These are phyloP conservation scores for Westerdykella aurantiaca DNA, from an alignment of 2,329 filamentous ascomycete genomes.

Conservation along the genomic window DNA sequence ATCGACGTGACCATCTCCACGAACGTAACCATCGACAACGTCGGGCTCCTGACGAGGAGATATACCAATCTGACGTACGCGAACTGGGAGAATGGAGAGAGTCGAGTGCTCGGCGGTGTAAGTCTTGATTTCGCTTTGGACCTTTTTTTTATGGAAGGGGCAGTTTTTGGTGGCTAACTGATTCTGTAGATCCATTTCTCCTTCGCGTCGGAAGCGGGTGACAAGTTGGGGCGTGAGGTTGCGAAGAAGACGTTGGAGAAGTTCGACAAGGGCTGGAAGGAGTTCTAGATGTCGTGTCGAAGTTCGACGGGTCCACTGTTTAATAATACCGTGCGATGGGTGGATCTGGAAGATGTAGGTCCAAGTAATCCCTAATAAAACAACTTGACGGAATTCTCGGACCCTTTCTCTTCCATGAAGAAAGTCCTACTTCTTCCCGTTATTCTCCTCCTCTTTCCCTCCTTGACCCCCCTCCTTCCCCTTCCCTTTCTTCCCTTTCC, in stretches of 20 bases:
- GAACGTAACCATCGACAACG: constrained; percentile 21
- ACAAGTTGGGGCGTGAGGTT: constrained; percentile 11
- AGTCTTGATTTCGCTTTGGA: constrained; percentile 1
- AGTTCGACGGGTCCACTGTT: background rate
- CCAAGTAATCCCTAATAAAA: too few relatives aligned
- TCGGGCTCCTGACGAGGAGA: constrained; percentile 18
- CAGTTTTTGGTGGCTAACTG: too few relatives aligned
- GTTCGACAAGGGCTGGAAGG: constrained; percentile 14
- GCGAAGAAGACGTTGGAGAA: constrained; percentile 11
- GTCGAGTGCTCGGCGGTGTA: constrained; percentile 21
- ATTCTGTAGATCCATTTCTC: constrained; percentile 18
- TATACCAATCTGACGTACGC: constrained; percentile 21
- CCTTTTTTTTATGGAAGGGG: background rate
- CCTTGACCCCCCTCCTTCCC: constrained; percentile 5
- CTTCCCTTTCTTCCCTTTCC: background rate
- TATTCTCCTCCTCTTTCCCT: constrained; percentile 7
- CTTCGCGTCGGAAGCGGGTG: constrained; percentile 18
- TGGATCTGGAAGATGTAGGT: too few relatives aligned
- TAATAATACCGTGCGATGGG: too few relatives aligned
- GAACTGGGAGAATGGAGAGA: constrained; percentile 22
- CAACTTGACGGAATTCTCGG: background rate
- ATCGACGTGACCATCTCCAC: constrained; percentile 17
- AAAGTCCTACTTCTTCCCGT: background rate
- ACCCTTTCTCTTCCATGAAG: background rate
- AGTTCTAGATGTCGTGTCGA: constrained; percentile 5